Conservation (phyloP, 495 filamentous ascomycete species). For the Penicillium odoratum region DNA sequence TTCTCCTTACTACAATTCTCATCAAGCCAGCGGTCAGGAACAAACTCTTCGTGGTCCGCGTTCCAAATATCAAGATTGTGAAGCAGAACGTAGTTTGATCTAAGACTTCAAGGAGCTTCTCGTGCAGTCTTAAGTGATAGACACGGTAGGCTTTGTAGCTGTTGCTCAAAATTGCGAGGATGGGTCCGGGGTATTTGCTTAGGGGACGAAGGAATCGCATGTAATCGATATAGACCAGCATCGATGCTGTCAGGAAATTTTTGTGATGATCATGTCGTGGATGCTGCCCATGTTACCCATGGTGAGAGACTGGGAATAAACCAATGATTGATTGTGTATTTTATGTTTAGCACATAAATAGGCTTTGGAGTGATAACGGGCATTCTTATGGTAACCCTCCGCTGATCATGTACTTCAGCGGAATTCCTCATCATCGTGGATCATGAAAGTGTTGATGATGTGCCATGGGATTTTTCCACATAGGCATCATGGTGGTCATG, state of each 20-base stretch:
- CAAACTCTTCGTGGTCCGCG: background rate
- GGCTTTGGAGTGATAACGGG: too few relatives aligned
- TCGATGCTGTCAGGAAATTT: too few relatives aligned
- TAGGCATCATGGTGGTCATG: too few relatives aligned
- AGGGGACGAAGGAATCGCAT: background rate
- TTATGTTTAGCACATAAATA: too few relatives aligned
- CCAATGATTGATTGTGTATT: too few relatives aligned
- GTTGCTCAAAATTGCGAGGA: background rate
- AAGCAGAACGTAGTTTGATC: background rate
- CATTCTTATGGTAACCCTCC: too few relatives aligned
- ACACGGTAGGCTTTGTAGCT: background rate
- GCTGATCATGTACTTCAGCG: too few relatives aligned
- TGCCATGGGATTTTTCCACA: too few relatives aligned
- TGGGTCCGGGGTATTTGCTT: background rate
- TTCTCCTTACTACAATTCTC: background rate
- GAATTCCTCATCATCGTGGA: too few relatives aligned
- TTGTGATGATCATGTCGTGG: background rate
- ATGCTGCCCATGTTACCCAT: background rate
- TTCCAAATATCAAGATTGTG: background rate
- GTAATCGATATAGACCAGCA: background rate
- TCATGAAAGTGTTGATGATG: too few relatives aligned
- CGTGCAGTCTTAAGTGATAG: background rate
- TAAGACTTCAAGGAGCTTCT: background rate
- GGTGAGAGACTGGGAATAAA: background rate
- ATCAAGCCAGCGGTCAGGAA: background rate